Conservation (phyloP, 1,284 basidiomycete species). For the Afroboletus lepidellus region DNA sequence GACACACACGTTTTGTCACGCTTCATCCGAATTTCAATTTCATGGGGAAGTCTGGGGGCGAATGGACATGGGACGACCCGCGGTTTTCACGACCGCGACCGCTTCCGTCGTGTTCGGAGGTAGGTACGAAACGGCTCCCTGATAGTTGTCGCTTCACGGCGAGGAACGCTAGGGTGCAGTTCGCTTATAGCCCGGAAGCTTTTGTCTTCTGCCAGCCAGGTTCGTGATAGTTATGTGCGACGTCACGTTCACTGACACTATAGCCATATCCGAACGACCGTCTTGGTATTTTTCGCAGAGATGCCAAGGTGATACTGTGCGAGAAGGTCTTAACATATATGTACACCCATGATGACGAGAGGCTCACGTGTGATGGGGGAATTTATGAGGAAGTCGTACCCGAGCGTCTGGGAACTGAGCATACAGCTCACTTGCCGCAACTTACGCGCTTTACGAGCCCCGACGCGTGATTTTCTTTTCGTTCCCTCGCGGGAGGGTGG, state of each 20-base stretch:
- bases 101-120: conserved; percentile 2
- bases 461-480: neutral
- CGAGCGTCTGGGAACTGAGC: neutral
- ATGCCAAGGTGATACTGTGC: neutral
- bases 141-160: neutral
- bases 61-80: neutral
- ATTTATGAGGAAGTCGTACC: neutral
- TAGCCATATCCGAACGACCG: neutral
- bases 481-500: conserved; percentile 5
- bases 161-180: neutral
- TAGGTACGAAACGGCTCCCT: neutral
- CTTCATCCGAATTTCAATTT: neutral
- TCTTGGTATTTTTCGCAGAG: neutral
- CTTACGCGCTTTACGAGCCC: neutral
- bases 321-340: conserved; percentile 3
- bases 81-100: neutral
- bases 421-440: no score
- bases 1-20: neutral
- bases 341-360: neutral
- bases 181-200: conserved; percentile 2
- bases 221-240: neutral
- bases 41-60: neutral
- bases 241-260: no score
- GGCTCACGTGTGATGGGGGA: neutral
- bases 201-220: conserved; percentile 1